Base-by-base conservation (phyloP, 805 yeast species). In the Candida berthetii region DNA sequence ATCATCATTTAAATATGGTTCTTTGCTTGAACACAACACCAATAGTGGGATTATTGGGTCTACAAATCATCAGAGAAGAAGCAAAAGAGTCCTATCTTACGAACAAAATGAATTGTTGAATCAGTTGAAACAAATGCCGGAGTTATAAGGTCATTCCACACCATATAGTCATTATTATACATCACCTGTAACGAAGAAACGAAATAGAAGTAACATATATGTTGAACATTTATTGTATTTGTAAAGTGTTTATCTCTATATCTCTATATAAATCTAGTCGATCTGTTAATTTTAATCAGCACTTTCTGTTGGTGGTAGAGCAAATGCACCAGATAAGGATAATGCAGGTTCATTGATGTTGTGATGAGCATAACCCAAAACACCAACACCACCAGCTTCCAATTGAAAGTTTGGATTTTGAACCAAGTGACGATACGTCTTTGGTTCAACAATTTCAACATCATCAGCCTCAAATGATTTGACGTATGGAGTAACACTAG, bases 331-430 rank as follows among this genome's bases (percentile, higher is more conserved):
- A 3, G 96, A 85, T 44, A 91, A 69, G 39, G 72, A 77, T 43
- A 91, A 60, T 0, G 96, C 96, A 3, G 97, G 97, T 64, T 91
- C 97, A 31, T 82, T 72, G 42, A 86, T 72, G 58, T 73, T 80
- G 56, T 82, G 80, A 61, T 90, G 98, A 54, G 87, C 95, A 61
- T 90, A 90, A 48, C 93, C 80, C 56, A 91, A 69, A 2, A 89
- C 96, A 46, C 96, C 96, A 34, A 88, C 86, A 35, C 96, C 97
- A 48, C 97, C 96, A 22, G 98, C 96, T 58, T 91, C 96, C 50
- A 91, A 68, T 60, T 91, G 68, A 61, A 89, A 81, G 50, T 82
- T 78, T 9, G 96, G 96, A 59, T 90, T 85, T 37, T 59, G 65
- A 46, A 52, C 48, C 46, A 69, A 42, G 45, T 65, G 61, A 44